Base-by-base conservation (phyloP, 805 yeast genomes). In the Saturnispora halmiae region DNA sequence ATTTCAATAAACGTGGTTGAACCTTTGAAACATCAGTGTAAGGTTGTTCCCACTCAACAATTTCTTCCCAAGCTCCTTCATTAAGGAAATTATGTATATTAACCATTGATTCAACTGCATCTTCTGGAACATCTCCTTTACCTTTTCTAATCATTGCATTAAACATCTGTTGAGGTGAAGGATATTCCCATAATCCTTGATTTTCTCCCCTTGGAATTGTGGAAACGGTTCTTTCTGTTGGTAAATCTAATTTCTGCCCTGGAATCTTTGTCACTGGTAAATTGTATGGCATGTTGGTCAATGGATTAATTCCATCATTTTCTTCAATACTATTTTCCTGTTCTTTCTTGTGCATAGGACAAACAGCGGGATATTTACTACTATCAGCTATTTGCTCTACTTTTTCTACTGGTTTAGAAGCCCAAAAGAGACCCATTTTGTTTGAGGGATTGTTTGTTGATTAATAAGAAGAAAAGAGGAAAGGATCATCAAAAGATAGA, bases 91-190 rank as follows among this genome's bases (percentile, higher is more conserved):
- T 92, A 63, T 92, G 99, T 34, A 92, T 94, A 49, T 82, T 90
- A 20, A 92, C 98, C 99, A 92, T 92, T 35, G 84, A 73, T 51
- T 85, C 96, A 3, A 92, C 96, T 1, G 96, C 96, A 48, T 86
- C 95, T 58, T 88, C 97, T 3, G 90, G 94, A 40, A 90, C 74
- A 36, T 81, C 94, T 34, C 84, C 82, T 54, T 92, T 90, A 16
- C 96, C 95, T 65, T 92, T 92, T 48, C 90, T 77, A 21, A 87
- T 65, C 97, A 92, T 90, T 10, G 99, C 99, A 55, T 90, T 88
- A 50, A 87, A 78, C 99, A 92, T 92, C 59, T 92, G 99, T 63
- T 92, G 98, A 1, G 99, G 98, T 2, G 96, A 85, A 2, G 99
- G 99, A 58, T 92, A 92, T 63, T 92, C 98, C 99, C 99, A 92